A percentile compares a stretch with the other conserved stretches of the same genome.
These are phyloP conservation scores for Trichoderma pleuroti DNA, from an alignment of 2,329 filamentous ascomycete genomes.

Conservation along the genomic window DNA sequence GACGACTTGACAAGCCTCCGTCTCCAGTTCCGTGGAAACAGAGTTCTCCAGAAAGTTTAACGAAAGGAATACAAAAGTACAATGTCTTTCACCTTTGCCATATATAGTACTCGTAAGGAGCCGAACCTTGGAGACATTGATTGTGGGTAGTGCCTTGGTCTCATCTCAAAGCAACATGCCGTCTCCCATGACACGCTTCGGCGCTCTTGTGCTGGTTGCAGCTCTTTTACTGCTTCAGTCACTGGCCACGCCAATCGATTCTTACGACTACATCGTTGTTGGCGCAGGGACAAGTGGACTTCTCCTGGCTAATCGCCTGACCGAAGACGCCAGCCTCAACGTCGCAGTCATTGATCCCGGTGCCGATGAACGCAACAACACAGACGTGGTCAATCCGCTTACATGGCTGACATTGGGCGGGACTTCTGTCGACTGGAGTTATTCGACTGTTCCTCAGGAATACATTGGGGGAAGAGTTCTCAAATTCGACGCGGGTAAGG, in stretches of 20 bases:
- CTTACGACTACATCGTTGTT: slow-evolving; percentile 28
- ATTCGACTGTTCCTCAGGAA: slow-evolving; percentile 32
- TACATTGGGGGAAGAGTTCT: slow-evolving; percentile 32
- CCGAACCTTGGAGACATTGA: too few relatives aligned
- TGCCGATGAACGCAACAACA: slow-evolving; percentile 20
- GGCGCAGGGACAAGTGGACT: slow-evolving; percentile 30
- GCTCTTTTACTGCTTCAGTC: neutral
- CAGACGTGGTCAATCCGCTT: slow-evolving; percentile 21
- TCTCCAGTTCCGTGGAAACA: neutral
- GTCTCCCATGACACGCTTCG: neutral
- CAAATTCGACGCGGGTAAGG: slow-evolving; percentile 35
- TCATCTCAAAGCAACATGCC: neutral
- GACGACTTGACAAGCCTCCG: neutral
- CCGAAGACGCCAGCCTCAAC: slow-evolving; percentile 22
- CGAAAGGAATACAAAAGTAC: neutral
- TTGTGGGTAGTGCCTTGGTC: neutral
- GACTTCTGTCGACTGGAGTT: slow-evolving; percentile 36
- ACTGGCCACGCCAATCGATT: neutral
- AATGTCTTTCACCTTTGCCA: neutral
- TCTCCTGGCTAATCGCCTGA: slow-evolving; percentile 28
- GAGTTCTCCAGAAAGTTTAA: neutral
- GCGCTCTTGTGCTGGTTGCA: neutral
- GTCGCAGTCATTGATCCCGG: slow-evolving; percentile 30
- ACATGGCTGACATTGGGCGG: slow-evolving; percentile 27
- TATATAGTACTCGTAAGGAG: neutral